Evolutionary conservation across 345 rosid genomes (phyloP).

Genomic region (Melaleuca quinquenervia): DNA sequence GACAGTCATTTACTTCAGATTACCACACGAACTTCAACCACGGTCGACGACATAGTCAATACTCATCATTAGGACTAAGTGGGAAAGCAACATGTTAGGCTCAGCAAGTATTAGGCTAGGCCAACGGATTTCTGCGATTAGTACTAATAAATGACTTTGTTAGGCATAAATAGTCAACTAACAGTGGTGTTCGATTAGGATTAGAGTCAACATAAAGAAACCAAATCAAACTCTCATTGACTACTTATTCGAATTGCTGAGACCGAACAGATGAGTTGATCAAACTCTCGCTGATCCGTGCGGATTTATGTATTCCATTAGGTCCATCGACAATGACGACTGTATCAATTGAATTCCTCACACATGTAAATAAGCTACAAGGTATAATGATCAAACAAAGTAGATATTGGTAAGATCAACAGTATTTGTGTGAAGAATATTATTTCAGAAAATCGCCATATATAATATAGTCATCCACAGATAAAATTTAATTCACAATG

Average conservation of each 20-base stretch:
- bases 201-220: neutral
- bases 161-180: neutral
- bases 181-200: neutral
- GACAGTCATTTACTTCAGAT: neutral
- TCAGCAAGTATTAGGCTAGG: neutral
- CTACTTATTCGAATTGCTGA: neutral
- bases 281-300: neutral
- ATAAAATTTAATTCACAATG: neutral
- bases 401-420: neutral
- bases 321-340: neutral
- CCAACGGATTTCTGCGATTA: neutral
- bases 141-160: neutral
- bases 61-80: neutral
- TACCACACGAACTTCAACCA: neutral
- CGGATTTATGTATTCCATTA: neutral
- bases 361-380: neutral
- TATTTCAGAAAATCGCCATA: neutral
- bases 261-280: neutral
- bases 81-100: neutral
- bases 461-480: neutral
- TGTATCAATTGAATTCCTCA: neutral
- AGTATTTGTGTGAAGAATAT: neutral
- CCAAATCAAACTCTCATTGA: neutral
- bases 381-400: neutral
- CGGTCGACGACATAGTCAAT: neutral